Conservation (phyloP, 2,329 filamentous ascomycete species). For the Stachybotrys echinatus region DNA sequence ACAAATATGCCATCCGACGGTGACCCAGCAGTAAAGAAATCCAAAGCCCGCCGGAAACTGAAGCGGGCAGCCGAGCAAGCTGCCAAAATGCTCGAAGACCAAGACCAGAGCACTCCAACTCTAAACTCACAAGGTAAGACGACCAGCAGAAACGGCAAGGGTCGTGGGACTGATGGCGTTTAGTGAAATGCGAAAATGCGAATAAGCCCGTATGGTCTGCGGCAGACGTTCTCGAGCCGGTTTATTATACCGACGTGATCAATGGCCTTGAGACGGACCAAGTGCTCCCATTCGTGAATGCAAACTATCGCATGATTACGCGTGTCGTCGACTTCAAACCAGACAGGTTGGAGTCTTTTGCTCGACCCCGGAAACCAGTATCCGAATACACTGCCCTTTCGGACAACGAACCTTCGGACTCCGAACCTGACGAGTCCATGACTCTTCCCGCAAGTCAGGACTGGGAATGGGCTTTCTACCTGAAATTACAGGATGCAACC, state of each 20-base stretch:
- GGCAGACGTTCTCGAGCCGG: slow-evolving; percentile 32
- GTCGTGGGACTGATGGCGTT: slow-evolving; percentile 5
- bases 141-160: neutral
- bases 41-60: slow-evolving; percentile 16
- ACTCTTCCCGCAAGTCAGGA: slow-evolving; percentile 16
- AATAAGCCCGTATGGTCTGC: slow-evolving; percentile 29
- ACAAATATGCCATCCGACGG: slow-evolving; percentile 16
- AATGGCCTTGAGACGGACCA: slow-evolving; percentile 29
- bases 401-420: slow-evolving; percentile 22
- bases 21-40: slow-evolving; percentile 18
- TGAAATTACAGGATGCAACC: slow-evolving; percentile 69
- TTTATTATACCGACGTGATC: slow-evolving; percentile 36
- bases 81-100: slow-evolving; percentile 12
- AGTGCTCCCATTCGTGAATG: slow-evolving; percentile 67
- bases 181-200: slow-evolving; percentile 42
- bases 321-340: slow-evolving; percentile 83
- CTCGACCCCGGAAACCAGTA: slow-evolving; percentile 35
- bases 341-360: slow-evolving; percentile 64
- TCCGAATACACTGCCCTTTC: slow-evolving; percentile 47
- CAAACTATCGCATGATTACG: slow-evolving; percentile 62
- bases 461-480: slow-evolving; percentile 86
- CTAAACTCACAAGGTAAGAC: slow-evolving; percentile 25
- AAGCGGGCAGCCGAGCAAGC: slow-evolving; percentile 10
- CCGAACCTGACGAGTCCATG: slow-evolving; percentile 17
- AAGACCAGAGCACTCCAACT: slow-evolving; percentile 17